A percentile compares a stretch with the other conserved stretches of the same genome.
Conservation (phyloP, 2,329 filamentous ascomycete species). For the Rutstroemia sp. region DNA sequence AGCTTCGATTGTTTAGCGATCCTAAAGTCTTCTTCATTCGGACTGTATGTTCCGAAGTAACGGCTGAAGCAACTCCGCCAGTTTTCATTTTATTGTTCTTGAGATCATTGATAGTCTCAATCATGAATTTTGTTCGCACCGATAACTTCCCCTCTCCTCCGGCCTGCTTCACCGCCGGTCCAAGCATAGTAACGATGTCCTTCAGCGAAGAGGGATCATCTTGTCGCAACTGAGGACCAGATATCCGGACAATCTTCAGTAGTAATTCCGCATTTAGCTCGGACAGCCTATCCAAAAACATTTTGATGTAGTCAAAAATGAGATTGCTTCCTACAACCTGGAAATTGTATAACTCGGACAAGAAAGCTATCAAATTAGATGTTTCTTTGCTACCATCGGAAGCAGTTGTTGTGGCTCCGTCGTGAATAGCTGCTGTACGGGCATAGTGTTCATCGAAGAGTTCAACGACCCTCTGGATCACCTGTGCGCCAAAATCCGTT, state of each 20-base stretch:
- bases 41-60: slow-evolving; percentile 74
- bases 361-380: slow-evolving; percentile 72
- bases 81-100: slow-evolving; percentile 91
- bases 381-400: slow-evolving; percentile 47
- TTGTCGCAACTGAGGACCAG: slow-evolving; percentile 73
- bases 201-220: slow-evolving; percentile 86
- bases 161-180: slow-evolving; percentile 59
- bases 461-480: slow-evolving; percentile 71
- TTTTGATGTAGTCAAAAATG: slow-evolving; percentile 83
- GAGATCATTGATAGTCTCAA: slow-evolving; percentile 88
- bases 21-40: slow-evolving; percentile 86
- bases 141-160: slow-evolving; percentile 69
- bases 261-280: slow-evolving; percentile 86
- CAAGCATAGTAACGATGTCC: slow-evolving; percentile 76
- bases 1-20: slow-evolving; percentile 58
- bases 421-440: slow-evolving; percentile 25
- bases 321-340: slow-evolving; percentile 77
- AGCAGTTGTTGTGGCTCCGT: slow-evolving; percentile 23
- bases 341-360: slow-evolving; percentile 88
- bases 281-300: slow-evolving; percentile 66
- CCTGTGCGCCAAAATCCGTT: slow-evolving; percentile 80
- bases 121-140: slow-evolving; percentile 92
- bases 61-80: slow-evolving; percentile 58
- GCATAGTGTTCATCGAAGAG: slow-evolving; percentile 63
- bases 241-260: slow-evolving; percentile 74